Percentiles rank a stretch among this genome's conserved stretches.
Evolutionary conservation across 148 eudicot genomes (phyloP).

Genomic region (Camellia lanceoleosa): DNA sequence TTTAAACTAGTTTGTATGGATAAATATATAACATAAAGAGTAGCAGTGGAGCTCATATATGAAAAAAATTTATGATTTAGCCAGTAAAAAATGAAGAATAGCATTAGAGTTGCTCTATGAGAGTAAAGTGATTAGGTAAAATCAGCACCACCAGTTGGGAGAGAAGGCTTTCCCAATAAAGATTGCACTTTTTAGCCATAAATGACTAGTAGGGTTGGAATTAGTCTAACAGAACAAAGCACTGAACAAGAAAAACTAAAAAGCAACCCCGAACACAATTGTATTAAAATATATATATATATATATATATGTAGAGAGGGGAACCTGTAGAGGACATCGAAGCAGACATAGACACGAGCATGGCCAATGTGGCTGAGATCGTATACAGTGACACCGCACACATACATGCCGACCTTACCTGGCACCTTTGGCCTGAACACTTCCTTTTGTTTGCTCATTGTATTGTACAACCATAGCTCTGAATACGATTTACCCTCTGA

Average conservation of each 20-base stretch:
- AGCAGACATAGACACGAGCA: slow-evolving; percentile 82
- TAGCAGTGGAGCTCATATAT: no score
- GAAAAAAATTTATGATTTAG: no score
- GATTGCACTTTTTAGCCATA: no score
- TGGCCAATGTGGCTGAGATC: slow-evolving; percentile 98
- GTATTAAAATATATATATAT: neutral
- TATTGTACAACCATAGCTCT: slow-evolving; percentile 64
- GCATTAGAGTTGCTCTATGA: no score
- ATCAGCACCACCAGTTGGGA: no score
- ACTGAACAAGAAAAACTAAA: neutral
- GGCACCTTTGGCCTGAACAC: slow-evolving; percentile 56
- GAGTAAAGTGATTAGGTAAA: no score
- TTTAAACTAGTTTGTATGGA: no score
- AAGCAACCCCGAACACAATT: neutral
- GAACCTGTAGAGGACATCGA: slow-evolving; percentile 83
- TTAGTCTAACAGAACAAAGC: neutral
- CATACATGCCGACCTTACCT: slow-evolving; percentile 93
- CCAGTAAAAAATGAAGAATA: no score
- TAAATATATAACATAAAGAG: no score
- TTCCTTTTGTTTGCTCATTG: slow-evolving; percentile 72
- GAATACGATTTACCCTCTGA: neutral
- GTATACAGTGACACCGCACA: slow-evolving; percentile 92
- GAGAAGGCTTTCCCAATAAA: no score
- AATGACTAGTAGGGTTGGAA: no score
- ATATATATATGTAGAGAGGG: neutral